phyloP scores from a whole-genome alignment of 768 basidiomycete genomes.

The Phlegmacium glaucopus region DNA sequence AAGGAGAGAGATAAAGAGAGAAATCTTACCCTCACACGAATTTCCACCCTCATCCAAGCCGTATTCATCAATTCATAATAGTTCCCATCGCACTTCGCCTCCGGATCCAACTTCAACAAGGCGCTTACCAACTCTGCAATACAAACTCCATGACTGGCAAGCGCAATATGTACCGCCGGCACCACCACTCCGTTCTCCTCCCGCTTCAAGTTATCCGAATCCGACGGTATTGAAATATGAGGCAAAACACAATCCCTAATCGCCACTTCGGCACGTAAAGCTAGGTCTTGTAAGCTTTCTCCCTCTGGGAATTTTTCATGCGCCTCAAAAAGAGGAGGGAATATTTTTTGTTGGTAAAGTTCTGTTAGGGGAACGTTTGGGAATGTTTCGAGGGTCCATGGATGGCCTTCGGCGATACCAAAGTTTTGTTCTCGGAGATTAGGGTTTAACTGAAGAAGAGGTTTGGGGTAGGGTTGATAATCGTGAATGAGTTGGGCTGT shows the following conservation, averaged over 20 bases:
- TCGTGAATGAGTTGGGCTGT: conserved; percentile 57
- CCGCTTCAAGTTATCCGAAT: background rate
- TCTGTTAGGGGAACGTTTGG: conserved; percentile 35
- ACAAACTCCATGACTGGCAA: conserved; percentile 75
- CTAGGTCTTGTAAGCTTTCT: conserved; percentile 65
- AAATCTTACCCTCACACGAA: conserved; percentile 37
- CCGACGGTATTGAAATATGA: conserved; percentile 40
- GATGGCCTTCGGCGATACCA: conserved; percentile 66
- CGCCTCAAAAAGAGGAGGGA: conserved; percentile 46
- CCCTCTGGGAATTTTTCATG: conserved; percentile 60
- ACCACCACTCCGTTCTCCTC: conserved; percentile 28
- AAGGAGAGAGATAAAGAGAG: background rate
- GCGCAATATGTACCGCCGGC: conserved; percentile 43
- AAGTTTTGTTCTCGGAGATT: conserved; percentile 70
- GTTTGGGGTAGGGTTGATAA: conserved; percentile 49
- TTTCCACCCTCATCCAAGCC: conserved; percentile 65
- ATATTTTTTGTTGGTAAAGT: conserved; percentile 47
- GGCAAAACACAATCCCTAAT: conserved; percentile 55
- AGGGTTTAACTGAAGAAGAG: conserved; percentile 48
- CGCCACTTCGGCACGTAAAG: conserved; percentile 46
- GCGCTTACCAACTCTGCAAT: conserved; percentile 60
- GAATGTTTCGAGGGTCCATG: conserved; percentile 39
- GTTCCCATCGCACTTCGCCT: conserved; percentile 32
- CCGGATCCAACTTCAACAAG: conserved; percentile 48
- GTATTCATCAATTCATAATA: conserved; percentile 61